Evolutionary conservation across 192 early-diverging fungal species (phyloP).

Genomic region (Podila minutissima): DNA sequence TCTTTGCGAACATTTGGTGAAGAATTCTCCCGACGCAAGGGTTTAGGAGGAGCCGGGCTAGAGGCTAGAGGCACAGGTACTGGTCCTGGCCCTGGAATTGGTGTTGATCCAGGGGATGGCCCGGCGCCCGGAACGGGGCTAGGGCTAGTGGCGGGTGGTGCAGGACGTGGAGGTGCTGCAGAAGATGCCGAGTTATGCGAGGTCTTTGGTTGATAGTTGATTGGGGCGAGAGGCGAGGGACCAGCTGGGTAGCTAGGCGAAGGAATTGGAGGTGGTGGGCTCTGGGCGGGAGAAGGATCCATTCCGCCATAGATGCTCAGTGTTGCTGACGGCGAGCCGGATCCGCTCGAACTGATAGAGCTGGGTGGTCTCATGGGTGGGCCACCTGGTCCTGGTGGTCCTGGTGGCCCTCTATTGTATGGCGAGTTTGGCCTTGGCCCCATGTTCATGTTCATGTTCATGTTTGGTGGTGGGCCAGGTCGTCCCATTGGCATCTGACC

Average conservation of each 20-base stretch:
- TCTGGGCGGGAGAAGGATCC: constrained; percentile 13
- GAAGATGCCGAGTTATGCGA: not conserved
- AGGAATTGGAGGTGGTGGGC: constrained; percentile 4
- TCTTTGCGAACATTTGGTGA: constrained; percentile 35
- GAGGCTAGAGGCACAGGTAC: constrained; percentile 11
- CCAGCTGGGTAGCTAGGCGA: not conserved
- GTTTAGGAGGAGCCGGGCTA: constrained; percentile 13
- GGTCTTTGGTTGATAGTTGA: not conserved
- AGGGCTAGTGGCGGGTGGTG: not conserved
- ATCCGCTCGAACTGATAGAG: not conserved
- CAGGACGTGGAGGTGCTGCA: not conserved
- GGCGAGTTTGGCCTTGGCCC: not conserved
- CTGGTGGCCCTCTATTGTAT: too few species aligned
- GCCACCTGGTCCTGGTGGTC: too few species aligned
- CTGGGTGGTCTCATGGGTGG: not conserved
- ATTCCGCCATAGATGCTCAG: constrained; percentile 11
- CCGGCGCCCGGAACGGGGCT: not conserved
- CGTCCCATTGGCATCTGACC: not conserved
- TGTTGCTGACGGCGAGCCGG: not conserved
- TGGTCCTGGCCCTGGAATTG: constrained; percentile 26
- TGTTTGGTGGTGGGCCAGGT: constrained; percentile 11
- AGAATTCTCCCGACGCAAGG: constrained; percentile 34
- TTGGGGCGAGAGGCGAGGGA: too few species aligned
- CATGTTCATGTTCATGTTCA: constrained; percentile 12
- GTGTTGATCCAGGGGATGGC: not conserved